Percentiles rank a stretch among this genome's conserved stretches.
Evolutionary conservation across 352 stramenopile genomes (phyloP).

Genomic region (Globisporangium megalacanthum): DNA sequence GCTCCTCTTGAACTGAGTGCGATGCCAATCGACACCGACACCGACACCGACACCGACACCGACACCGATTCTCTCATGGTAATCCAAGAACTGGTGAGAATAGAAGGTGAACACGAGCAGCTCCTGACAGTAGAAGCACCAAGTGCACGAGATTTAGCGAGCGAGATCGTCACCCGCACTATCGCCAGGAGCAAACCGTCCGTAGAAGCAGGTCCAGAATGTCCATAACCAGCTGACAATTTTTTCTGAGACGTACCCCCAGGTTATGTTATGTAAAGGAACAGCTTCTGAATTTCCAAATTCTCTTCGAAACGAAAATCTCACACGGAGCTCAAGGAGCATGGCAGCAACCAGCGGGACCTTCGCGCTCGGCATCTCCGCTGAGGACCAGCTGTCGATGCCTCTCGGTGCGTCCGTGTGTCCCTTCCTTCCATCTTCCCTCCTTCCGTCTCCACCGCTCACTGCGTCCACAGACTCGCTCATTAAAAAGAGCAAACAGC

Average conservation of each 20-base stretch:
- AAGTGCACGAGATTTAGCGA: not conserved
- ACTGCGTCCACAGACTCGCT: not conserved
- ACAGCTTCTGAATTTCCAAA: too few species aligned
- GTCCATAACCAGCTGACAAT: too few species aligned
- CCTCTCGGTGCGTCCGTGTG: conserved; percentile 29
- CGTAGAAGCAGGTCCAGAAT: too few species aligned
- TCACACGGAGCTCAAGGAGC: too few species aligned
- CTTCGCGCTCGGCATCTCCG: conserved; percentile 45
- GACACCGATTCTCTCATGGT: too few species aligned
- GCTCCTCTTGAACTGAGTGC: too few species aligned
- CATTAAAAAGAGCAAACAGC: conserved; percentile 2
- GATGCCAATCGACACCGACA: too few species aligned
- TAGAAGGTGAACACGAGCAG: not conserved
- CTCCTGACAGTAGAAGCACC: not conserved
- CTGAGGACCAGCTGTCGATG: conserved; percentile 51
- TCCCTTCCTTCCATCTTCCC: not conserved
- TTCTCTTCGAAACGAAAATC: too few species aligned
- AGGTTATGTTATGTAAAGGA: too few species aligned
- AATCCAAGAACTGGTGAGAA: not conserved
- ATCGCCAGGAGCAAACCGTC: too few species aligned
- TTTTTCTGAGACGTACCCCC: too few species aligned
- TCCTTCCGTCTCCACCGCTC: not conserved
- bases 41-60: too few species aligned
- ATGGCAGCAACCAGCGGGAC: not conserved
- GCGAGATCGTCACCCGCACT: not conserved